Evolutionary conservation across 148 eudicot species (phyloP), one percentile per base, ranked within the genome.

Genomic region (Pouteria glomerata): DNA sequence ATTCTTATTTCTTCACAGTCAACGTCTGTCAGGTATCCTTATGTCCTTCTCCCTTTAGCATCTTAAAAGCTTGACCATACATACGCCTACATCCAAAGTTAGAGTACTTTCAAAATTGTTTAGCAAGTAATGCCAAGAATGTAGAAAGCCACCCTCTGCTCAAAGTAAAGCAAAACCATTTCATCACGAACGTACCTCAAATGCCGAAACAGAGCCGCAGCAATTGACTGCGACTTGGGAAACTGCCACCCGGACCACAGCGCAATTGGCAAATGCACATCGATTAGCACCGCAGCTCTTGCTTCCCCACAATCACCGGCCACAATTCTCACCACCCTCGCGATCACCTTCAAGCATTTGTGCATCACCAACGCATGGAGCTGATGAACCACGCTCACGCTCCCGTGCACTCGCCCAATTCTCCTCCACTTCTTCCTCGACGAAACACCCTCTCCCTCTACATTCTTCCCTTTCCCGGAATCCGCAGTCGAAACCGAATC

Each of bases 231-330:
- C 1, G 84, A 85, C 67, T 58, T 76, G 1, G 92, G 97, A 73
- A 93, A 93, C 89, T 93, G 98, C 97, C 97, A 90, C 0, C 92
- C 95, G 41, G 77, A 59, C 95, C 89, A 89, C 73, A 90, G 51
- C 1, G 51, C 84, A 33, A 77, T 44, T 0, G 98, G 91, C 70
- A 93, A 72, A 70, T 89, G 88, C 35, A 93, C 95, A 80, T 93
- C 97, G 35, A 93, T 86, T 68, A 93, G 68, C 67, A 89, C 82
- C 64, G 85, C 86, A 66, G 70, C 92, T 83, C 93, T 72, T 50
- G 74, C 57, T 7, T 80, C 85, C 27, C 72, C 72, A 51, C 69
- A 21, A 26, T n/a, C n/a, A n/a, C n/a, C n/a, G n/a, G 0, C 45
- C 58, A 65, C 75, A 65, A 80, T 62, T 10, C 78, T 51, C 31